phyloP scores from a whole-genome alignment of 2,329 filamentous ascomycete species.

The Grosmannia serpens region DNA sequence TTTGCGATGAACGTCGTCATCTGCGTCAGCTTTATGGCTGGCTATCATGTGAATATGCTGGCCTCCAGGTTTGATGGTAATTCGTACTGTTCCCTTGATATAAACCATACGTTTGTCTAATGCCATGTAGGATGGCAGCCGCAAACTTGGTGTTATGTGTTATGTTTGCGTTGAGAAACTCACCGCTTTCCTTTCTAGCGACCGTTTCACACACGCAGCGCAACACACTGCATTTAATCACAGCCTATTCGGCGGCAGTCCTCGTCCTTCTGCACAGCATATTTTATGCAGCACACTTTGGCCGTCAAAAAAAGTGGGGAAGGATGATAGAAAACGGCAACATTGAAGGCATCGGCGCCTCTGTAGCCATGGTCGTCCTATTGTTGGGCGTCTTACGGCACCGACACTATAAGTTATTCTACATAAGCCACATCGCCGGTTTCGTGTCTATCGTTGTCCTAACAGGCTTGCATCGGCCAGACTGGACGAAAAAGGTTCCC shows the following conservation, averaged over 20 bases:
- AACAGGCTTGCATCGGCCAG: neutral
- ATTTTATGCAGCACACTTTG: neutral
- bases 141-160: constrained; percentile 38
- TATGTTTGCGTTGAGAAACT: constrained; percentile 45
- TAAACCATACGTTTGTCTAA: neutral
- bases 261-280: neutral
- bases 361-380: neutral
- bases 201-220: constrained; percentile 33
- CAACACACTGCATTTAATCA: neutral
- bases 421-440: neutral
- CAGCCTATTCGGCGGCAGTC: neutral
- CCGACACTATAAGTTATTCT: neutral
- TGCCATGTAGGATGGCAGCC: neutral
- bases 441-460: neutral
- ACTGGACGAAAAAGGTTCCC: neutral
- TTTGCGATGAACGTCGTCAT: neutral
- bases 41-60: constrained; percentile 1
- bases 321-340: neutral
- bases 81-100: neutral
- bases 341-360: neutral
- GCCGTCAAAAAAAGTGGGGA: neutral
- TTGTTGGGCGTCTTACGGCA: neutral
- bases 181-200: constrained; percentile 39
- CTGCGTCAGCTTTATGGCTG: neutral
- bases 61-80: constrained; percentile 8